Conservation (phyloP, 1,284 basidiomycete species). For the Lentinula novae-zelandiae region DNA sequence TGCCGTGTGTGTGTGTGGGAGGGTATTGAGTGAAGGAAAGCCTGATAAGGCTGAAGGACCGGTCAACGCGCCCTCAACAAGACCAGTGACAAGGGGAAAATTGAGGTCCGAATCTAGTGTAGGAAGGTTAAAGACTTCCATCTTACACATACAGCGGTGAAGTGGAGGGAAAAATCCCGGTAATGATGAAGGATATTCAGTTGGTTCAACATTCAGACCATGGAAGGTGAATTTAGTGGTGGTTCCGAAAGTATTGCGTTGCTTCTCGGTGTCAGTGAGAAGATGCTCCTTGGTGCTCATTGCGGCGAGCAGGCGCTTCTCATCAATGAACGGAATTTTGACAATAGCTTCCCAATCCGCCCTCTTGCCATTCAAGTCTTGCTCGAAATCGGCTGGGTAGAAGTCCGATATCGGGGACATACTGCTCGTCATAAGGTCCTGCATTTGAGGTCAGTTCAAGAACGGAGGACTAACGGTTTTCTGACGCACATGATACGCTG, state of each 20-base stretch:
- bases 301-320: constrained; percentile 64
- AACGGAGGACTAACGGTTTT: constrained; percentile 2
- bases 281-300: constrained; percentile 79
- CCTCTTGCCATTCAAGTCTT: constrained; percentile 97
- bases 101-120: constrained; percentile 64
- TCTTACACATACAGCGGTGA: constrained; percentile 75
- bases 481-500: constrained; percentile 71
- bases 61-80: constrained; percentile 86
- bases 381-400: constrained; percentile 89
- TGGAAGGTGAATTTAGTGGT: constrained; percentile 81
- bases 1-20: constrained; percentile 68
- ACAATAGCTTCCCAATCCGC: constrained; percentile 98
- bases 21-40: constrained; percentile 91
- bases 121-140: constrained; percentile 83
- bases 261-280: constrained; percentile 74
- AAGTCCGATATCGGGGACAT: constrained; percentile 93
- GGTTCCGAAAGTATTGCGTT: constrained; percentile 77
- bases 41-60: constrained; percentile 89
- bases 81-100: constrained; percentile 80
- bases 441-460: constrained; percentile 5
- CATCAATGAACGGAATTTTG: constrained; percentile 98
- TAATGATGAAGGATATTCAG: constrained; percentile 82
- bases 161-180: constrained; percentile 95
- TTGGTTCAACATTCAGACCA: constrained; percentile 49
- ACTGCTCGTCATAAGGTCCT: constrained; percentile 89